phyloP scores from a whole-genome alignment of 257 asterid genomes.

The Nicotiana otophora region DNA sequence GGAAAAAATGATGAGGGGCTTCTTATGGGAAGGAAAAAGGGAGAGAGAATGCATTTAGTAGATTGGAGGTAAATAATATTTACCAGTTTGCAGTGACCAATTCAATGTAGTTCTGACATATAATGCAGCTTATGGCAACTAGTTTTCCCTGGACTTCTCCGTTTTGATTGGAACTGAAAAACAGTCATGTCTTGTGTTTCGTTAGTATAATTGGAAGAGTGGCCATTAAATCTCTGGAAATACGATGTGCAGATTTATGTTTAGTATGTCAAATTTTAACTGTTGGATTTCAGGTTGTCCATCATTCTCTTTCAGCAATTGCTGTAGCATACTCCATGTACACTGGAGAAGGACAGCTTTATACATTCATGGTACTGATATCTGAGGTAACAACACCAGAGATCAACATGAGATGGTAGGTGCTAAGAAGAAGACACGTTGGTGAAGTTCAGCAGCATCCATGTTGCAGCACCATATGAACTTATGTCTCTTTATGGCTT shows the following conservation, averaged over 20 bases:
- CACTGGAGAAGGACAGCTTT: slow-evolving; percentile 93
- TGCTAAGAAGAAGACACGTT: background rate
- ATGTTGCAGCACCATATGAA: background rate
- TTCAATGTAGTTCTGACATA: background rate
- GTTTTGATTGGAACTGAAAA: background rate
- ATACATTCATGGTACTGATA: slow-evolving; percentile 95
- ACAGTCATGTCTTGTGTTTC: background rate
- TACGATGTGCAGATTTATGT: background rate
- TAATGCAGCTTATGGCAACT: background rate
- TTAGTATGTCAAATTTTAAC: slow-evolving; percentile 17
- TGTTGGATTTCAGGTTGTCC: slow-evolving; percentile 69
- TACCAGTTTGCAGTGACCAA: background rate
- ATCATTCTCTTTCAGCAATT: slow-evolving; percentile 83
- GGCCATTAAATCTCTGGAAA: background rate
- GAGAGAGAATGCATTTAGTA: no score
- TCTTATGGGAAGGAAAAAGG: no score
- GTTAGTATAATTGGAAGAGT: background rate
- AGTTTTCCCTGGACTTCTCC: background rate
- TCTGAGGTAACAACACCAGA: slow-evolving; percentile 93
- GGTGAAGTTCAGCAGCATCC: background rate
- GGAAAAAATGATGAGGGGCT: no score
- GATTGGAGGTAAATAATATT: no score
- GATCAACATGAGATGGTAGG: slow-evolving; percentile 91
- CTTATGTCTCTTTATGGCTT: slow-evolving; percentile 23
- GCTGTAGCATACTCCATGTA: slow-evolving; percentile 89